Evolutionary conservation across 208 protist species (phyloP).

Genomic region (Crithidia acanthocephali): DNA sequence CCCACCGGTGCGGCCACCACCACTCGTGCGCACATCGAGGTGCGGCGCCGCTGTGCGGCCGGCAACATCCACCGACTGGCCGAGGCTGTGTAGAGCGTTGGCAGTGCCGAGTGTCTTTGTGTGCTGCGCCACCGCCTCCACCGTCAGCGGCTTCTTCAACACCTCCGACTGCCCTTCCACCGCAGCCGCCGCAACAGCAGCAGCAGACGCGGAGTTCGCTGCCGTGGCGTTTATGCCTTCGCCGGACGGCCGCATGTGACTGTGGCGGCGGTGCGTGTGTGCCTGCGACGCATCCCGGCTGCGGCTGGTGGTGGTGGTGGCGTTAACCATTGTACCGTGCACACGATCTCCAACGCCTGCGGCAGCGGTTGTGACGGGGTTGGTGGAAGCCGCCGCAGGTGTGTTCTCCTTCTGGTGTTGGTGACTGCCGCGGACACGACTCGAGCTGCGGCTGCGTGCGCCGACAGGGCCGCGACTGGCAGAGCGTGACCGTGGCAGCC

Average conservation of each 20-base stretch:
- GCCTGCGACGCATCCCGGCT: conserved; percentile 21
- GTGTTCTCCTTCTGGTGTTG: not conserved
- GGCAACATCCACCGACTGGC: not conserved
- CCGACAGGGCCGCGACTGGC: conserved; percentile 17
- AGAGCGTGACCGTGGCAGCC: conserved; percentile 14
- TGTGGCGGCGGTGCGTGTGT: conserved; percentile 26
- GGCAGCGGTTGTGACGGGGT: not conserved
- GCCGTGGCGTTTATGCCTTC: not conserved
- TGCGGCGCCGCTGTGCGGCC: not conserved
- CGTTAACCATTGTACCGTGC: not conserved
- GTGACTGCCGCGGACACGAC: conserved; percentile 6
- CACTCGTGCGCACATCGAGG: conserved; percentile 9
- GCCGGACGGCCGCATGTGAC: not conserved
- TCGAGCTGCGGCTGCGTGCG: conserved; percentile 27
- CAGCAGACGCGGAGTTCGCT: no score
- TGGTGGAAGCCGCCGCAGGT: not conserved
- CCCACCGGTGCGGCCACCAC: conserved; percentile 2
- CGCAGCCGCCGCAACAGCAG: not conserved
- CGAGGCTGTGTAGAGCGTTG: conserved; percentile 14
- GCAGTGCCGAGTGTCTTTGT: conserved; percentile 23
- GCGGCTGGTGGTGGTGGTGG: not conserved
- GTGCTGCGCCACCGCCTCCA: conserved; percentile 35
- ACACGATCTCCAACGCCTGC: not conserved
- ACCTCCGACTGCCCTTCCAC: not conserved
- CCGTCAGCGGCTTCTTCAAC: conserved; percentile 22